Conservation (phyloP, 2,329 filamentous ascomycete species). For the Fusarium lyarnte region DNA sequence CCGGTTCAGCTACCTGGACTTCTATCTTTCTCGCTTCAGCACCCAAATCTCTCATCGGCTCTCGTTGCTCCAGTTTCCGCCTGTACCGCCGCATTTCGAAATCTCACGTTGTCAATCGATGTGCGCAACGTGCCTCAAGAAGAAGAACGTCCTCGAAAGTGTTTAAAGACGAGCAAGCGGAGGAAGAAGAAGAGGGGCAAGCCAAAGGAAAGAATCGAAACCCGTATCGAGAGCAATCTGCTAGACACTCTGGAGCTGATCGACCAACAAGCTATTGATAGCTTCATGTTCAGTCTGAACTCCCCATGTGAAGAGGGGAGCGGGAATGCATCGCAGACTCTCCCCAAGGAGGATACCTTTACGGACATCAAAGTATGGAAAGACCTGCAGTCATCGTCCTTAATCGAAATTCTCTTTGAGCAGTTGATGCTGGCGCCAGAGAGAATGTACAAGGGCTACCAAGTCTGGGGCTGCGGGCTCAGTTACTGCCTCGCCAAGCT, state of each 20-base stretch:
- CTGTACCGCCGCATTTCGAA: slow-evolving; percentile 40
- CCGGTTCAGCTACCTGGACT: slow-evolving; percentile 20
- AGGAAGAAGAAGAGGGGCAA: slow-evolving; percentile 14
- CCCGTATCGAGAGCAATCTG: background rate
- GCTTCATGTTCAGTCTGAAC: slow-evolving; percentile 42
- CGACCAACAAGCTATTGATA: slow-evolving; percentile 45
- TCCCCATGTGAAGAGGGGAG: background rate
- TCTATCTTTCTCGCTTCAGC: slow-evolving; percentile 50
- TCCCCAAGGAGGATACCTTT: background rate
- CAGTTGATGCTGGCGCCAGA: slow-evolving; percentile 42
- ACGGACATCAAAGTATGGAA: slow-evolving; percentile 1
- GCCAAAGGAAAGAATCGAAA: background rate
- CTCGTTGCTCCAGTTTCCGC: slow-evolving; percentile 43
- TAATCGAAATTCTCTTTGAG: slow-evolving; percentile 38
- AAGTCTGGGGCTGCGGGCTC: slow-evolving; percentile 19
- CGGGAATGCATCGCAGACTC: background rate
- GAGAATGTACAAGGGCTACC: slow-evolving; percentile 37
- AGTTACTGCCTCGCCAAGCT: slow-evolving; percentile 42
- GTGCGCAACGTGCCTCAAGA: slow-evolving; percentile 15
- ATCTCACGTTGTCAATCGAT: slow-evolving; percentile 41
- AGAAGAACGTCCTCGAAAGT: background rate
- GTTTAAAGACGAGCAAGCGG: slow-evolving; percentile 3
- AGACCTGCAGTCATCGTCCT: background rate
- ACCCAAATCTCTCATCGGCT: slow-evolving; percentile 47
- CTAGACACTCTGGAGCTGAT: slow-evolving; percentile 23